phyloP scores from a whole-genome alignment of 2,329 filamentous ascomycete genomes.

The Trichoderma lentiforme region DNA sequence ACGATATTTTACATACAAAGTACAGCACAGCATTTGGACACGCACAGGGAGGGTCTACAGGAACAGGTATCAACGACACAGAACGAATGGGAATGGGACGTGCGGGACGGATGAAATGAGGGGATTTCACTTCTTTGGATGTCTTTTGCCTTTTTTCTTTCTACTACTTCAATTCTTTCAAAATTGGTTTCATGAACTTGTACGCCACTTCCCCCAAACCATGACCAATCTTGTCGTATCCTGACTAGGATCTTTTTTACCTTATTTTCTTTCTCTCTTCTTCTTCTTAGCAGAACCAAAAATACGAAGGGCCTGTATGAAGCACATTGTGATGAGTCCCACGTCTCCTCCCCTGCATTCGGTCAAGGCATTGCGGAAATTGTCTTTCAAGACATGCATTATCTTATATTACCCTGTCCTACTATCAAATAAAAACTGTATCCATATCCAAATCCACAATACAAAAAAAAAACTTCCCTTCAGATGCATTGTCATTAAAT shows the following conservation, averaged over 20 bases:
- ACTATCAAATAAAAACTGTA: not conserved
- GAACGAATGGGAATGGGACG: not conserved
- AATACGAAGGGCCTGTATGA: slow-evolving; percentile 5
- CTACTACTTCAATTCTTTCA: not conserved
- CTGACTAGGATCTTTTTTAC: not conserved
- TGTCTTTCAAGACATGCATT: slow-evolving; percentile 10
- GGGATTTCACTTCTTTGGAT: not conserved
- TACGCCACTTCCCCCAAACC: not conserved
- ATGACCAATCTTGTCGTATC: not conserved
- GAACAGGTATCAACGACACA: not conserved
- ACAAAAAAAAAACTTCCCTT: not conserved
- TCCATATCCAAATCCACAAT: not conserved
- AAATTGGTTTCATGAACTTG: not conserved
- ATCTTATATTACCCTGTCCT: not conserved
- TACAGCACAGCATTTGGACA: not conserved
- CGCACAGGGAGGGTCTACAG: not conserved
- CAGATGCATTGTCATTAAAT: not conserved
- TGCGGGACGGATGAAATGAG: not conserved
- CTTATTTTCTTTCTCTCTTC: not conserved
- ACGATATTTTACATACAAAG: slow-evolving; percentile 7
- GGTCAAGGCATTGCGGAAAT: slow-evolving; percentile 6
- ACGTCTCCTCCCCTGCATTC: not conserved
- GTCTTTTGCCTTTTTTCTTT: not conserved
- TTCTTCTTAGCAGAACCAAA: not conserved
- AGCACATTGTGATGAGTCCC: not conserved